These are phyloP conservation scores for Vaccinium vitisidaea DNA, from an alignment of 148 eudicot genomes.

Conservation along the genomic window DNA sequence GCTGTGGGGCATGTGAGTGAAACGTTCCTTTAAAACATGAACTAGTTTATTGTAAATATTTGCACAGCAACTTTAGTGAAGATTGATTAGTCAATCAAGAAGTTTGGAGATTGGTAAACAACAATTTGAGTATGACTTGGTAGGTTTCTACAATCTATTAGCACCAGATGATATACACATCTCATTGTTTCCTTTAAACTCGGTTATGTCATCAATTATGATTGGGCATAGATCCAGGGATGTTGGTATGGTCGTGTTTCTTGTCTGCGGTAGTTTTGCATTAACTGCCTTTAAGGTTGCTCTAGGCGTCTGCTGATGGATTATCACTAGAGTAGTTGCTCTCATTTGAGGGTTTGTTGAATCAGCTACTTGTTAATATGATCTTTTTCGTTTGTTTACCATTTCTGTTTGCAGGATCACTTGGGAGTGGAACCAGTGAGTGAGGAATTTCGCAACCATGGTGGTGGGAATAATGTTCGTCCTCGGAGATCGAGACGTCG, in stretches of 20 bases:
- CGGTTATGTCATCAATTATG: background rate
- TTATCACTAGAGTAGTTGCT: background rate
- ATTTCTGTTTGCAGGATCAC: slow-evolving; percentile 37
- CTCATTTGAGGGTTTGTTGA: background rate
- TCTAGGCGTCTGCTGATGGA: background rate
- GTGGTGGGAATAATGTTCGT: slow-evolving; percentile 34
- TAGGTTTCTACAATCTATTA: background rate
- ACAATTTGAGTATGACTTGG: background rate
- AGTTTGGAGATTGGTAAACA: no score
- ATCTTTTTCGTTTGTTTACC: background rate
- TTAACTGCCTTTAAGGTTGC: background rate
- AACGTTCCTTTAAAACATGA: slow-evolving; percentile 6
- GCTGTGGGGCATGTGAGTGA: slow-evolving; percentile 26
- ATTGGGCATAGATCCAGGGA: background rate
- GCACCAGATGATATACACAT: background rate
- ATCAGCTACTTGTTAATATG: background rate
- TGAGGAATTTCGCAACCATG: slow-evolving; percentile 36
- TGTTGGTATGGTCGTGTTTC: background rate
- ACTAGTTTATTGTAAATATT: background rate
- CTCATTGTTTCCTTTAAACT: slow-evolving; percentile 2
- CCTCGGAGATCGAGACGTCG: slow-evolving; percentile 41
- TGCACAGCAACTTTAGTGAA: background rate
- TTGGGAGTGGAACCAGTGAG: slow-evolving; percentile 16
- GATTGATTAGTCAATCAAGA: no score
- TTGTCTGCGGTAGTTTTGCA: background rate